Conservation (phyloP, 441 rosid genomes). For the Gossypium davidsonii region DNA sequence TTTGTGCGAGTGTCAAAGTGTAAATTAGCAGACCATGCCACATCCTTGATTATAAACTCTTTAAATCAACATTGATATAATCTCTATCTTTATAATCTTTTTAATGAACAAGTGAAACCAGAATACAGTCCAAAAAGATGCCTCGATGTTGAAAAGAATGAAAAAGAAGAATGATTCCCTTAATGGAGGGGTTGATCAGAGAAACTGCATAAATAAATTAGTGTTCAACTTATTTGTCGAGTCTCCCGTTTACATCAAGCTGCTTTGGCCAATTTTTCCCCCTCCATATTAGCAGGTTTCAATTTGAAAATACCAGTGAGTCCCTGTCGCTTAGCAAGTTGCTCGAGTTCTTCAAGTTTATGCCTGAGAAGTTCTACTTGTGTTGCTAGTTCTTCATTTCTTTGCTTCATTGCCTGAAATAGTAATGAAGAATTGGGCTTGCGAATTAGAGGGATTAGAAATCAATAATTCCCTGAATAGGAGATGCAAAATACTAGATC, state of each 20-base stretch:
- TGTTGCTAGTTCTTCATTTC: constrained; percentile 50
- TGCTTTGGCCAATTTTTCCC: constrained; percentile 25
- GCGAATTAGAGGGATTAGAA: constrained; percentile 4
- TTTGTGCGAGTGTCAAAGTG: neutral
- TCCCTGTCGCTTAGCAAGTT: constrained; percentile 60
- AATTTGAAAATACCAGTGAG: constrained; percentile 50
- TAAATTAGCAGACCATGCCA: neutral
- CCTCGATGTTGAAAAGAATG: constrained; percentile 18
- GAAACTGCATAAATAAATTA: neutral
- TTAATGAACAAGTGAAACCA: constrained; percentile 8
- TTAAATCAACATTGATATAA: neutral
- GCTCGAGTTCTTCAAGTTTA: constrained; percentile 67
- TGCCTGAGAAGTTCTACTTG: constrained; percentile 48
- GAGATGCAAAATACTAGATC: neutral
- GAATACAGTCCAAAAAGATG: constrained; percentile 10
- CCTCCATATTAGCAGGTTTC: constrained; percentile 28
- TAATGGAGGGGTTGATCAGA: neutral
- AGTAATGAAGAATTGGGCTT: neutral
- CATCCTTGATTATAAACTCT: neutral
- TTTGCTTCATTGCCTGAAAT: constrained; percentile 49
- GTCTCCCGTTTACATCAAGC: constrained; percentile 17
- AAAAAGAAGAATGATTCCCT: constrained; percentile 13
- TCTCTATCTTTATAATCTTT: neutral
- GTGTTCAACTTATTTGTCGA: constrained; percentile 6
- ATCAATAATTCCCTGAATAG: neutral